Percentiles rank a stretch among this genome's conserved stretches.
These are phyloP conservation scores for Malassezia nana DNA, from an alignment of 1,284 basidiomycete genomes.

Conservation along the genomic window DNA sequence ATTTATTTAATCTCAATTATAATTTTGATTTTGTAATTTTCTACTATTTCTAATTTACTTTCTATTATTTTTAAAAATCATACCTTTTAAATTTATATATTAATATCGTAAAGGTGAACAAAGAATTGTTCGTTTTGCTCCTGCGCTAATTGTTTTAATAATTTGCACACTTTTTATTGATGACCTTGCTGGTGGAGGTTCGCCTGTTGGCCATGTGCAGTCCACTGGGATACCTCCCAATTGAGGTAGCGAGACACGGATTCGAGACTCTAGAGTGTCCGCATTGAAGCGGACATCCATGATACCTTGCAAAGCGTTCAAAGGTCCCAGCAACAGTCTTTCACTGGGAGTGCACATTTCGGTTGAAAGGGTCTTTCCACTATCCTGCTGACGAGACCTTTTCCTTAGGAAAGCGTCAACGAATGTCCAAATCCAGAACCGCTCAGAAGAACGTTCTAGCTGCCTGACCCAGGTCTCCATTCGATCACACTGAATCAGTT, in stretches of 20 bases:
- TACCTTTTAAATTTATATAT: constrained; percentile 3
- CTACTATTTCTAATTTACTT: background rate
- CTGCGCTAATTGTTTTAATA: constrained; percentile 4
- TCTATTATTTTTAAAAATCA: background rate
- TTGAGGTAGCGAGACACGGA: constrained; percentile 19
- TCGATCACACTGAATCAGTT: constrained; percentile 19
- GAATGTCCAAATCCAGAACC: constrained; percentile 23
- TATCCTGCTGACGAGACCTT: background rate
- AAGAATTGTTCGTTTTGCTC: constrained; percentile 10
- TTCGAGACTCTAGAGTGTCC: constrained; percentile 12
- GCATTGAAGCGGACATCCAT: constrained; percentile 21
- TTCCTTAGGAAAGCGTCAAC: constrained; percentile 18
- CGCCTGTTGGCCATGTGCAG: constrained; percentile 4
- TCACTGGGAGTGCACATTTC: background rate
- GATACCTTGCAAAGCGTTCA: constrained; percentile 19
- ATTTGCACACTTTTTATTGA: constrained; percentile 9
- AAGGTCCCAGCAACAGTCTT: constrained; percentile 6
- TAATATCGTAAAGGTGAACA: background rate
- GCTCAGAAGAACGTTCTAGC: constrained; percentile 17
- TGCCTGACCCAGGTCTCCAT: constrained; percentile 23
- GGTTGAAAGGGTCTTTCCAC: background rate
- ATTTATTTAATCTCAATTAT: background rate
- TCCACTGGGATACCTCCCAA: constrained; percentile 9
- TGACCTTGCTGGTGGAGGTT: background rate
- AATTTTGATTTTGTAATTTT: constrained; percentile 3